phyloP scores from a whole-genome alignment of 371 early-diverging fungal species.

The Mucor circinelloides region DNA sequence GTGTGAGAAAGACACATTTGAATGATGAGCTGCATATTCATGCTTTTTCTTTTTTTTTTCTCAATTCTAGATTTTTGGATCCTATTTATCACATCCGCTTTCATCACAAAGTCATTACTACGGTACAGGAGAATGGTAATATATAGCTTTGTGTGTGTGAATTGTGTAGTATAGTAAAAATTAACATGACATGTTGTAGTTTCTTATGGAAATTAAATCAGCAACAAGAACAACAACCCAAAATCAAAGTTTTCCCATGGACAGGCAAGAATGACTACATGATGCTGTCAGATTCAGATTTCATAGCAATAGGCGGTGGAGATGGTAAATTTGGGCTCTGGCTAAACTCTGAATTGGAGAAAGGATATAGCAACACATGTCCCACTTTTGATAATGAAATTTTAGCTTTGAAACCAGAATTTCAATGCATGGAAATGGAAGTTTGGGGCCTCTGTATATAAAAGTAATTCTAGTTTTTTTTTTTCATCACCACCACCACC shows the following conservation, averaged over 20 bases:
- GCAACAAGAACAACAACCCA: constrained; percentile 6
- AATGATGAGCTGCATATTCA: background rate
- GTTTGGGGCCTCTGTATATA: constrained; percentile 35
- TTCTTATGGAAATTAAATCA: constrained; percentile 76
- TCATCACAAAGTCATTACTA: constrained; percentile 68
- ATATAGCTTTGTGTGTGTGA: background rate
- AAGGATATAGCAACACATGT: constrained; percentile 81
- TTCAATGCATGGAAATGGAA: constrained; percentile 44
- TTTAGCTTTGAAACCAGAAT: constrained; percentile 45
- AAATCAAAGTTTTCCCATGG: constrained; percentile 74
- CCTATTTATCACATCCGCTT: constrained; percentile 78
- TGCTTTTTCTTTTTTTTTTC: background rate
- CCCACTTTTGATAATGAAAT: constrained; percentile 89
- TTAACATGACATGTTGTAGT: constrained; percentile 36
- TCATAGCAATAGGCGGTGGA: constrained; percentile 92
- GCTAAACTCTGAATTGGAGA: constrained; percentile 84
- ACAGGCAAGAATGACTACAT: constrained; percentile 91
- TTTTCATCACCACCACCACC: background rate
- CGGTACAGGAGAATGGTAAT: constrained; percentile 90
- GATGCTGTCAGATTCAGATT: constrained; percentile 79
- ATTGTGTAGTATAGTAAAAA: background rate
- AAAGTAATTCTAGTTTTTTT: background rate
- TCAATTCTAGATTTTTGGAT: constrained; percentile 80
- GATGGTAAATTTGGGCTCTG: constrained; percentile 90
- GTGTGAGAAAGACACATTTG: background rate